Percentiles rank a stretch among this genome's conserved stretches.
phyloP scores from a whole-genome alignment of 805 yeast species.

The Wickerhamiella kurtzmanii region DNA sequence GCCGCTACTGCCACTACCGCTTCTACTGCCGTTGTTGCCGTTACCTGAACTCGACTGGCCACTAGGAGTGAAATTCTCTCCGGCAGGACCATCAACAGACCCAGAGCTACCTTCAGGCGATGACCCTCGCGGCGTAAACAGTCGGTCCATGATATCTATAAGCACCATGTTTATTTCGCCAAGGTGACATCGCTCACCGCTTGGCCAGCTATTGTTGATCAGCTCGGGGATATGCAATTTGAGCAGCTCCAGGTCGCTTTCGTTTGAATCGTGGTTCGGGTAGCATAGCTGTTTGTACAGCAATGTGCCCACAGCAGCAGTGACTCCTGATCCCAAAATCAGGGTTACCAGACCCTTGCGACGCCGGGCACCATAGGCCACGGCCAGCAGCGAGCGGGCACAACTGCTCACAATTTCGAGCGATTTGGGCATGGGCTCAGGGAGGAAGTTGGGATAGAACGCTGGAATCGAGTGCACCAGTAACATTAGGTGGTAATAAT shows the following conservation, averaged over 20 bases:
- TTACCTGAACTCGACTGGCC: background rate
- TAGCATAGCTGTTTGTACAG: constrained; percentile 13
- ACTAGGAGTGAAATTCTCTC: background rate
- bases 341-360: constrained; percentile 3
- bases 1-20: constrained; percentile 17
- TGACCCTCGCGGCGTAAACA: background rate
- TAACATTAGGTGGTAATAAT: constrained; percentile 12
- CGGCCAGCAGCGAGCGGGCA: constrained; percentile 5
- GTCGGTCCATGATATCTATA: constrained; percentile 9
- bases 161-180: constrained; percentile 3
- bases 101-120: background rate
- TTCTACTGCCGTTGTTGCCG: constrained; percentile 14
- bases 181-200: background rate
- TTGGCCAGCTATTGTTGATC: background rate
- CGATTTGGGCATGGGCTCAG: constrained; percentile 7
- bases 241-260: constrained; percentile 8
- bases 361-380: constrained; percentile 1
- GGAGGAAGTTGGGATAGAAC: constrained; percentile 8
- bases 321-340: constrained; percentile 3
- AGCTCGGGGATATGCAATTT: constrained; percentile 10
- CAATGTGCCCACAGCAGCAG: constrained; percentile 13
- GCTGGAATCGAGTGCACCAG: constrained; percentile 18
- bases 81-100: background rate
- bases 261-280: constrained; percentile 12
- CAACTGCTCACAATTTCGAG: constrained; percentile 8